Conservation (phyloP, 2,329 filamentous ascomycete genomes). For the Didymella arachidicola region DNA sequence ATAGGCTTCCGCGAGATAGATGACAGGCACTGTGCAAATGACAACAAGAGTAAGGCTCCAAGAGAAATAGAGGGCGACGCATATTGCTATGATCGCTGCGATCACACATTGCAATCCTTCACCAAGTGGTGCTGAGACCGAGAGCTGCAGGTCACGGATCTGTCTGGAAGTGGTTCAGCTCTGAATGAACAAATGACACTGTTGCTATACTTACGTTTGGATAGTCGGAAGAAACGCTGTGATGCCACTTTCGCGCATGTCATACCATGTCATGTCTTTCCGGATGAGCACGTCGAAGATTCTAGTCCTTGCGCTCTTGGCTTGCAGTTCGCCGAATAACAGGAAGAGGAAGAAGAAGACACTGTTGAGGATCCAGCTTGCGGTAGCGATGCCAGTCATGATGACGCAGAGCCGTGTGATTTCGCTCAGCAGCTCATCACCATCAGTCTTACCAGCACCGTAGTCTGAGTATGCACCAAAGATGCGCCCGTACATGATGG, state of each 20-base stretch:
- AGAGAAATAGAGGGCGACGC: conserved; percentile 77
- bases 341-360: conserved; percentile 76
- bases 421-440: conserved; percentile 61
- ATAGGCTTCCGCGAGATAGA: conserved; percentile 66
- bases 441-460: conserved; percentile 62
- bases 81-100: conserved; percentile 70
- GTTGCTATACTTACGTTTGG: conserved; percentile 68
- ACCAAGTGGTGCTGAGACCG: conserved; percentile 81
- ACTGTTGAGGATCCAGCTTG: conserved; percentile 72
- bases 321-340: conserved; percentile 81
- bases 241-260: conserved; percentile 74
- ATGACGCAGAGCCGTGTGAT: conserved; percentile 69
- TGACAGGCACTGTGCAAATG: conserved; percentile 74
- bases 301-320: conserved; percentile 66
- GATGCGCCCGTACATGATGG: conserved; percentile 75
- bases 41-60: conserved; percentile 87
- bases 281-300: conserved; percentile 74
- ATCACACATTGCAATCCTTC: conserved; percentile 70
- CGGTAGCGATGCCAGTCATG: conserved; percentile 68
- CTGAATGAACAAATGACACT: background rate
- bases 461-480: conserved; percentile 76
- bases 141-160: conserved; percentile 80
- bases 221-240: conserved; percentile 74
- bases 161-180: conserved; percentile 64
- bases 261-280: conserved; percentile 84